Evolutionary conservation across 2,329 filamentous ascomycete species (phyloP), one percentile per base, ranked within the genome.

Genomic region (Arthrobotrys pseudoclavata): DNA sequence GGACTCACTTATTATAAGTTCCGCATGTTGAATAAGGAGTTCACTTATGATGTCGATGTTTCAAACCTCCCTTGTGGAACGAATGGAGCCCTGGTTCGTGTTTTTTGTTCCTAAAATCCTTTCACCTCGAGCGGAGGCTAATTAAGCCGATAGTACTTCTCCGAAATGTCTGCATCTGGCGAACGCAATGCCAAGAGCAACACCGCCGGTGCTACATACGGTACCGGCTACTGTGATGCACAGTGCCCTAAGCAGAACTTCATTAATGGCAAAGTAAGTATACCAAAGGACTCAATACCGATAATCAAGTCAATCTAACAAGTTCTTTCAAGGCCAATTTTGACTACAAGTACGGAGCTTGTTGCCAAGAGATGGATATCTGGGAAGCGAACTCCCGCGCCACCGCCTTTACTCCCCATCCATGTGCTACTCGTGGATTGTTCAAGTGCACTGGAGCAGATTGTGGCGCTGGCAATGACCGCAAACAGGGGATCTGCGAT

Each of bases 361-460:
- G 87, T 84, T 88, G 87, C 80, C 86, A 86, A 79, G 87, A 88
- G 80, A 85, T 88, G 82, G 87, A 88, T 71, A 87, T 88, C 79
- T 88, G 86, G 86, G 87, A 88, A 70, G 86, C 86, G 57, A 88
- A 88, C 82, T 84, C 83, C 24, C 87, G 90, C 81, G 87, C 89
- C n/a, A 87, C 86, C 12, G 90, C 90, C 62, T 87, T 86, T 82
- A 92, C 90, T 4, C 89, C 90, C 15, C 90, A 92, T 83, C 87
- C 89, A 52, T 92, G 90, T 85, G 84, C 84, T 69, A 84, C 83
- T 74, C 83, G 85, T 57, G 86, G 85, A 53, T 86, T 88, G 80
- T 83, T 83, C 68, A 85, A 86, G 69, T 91, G 89, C 85, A 82
- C 82, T 0, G 86, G 85, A 18, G 83, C 87, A 77, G 76, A 77